Evolutionary conservation across 495 filamentous ascomycete genomes (phyloP).

Genomic region (Hypoxylon fuscum): DNA sequence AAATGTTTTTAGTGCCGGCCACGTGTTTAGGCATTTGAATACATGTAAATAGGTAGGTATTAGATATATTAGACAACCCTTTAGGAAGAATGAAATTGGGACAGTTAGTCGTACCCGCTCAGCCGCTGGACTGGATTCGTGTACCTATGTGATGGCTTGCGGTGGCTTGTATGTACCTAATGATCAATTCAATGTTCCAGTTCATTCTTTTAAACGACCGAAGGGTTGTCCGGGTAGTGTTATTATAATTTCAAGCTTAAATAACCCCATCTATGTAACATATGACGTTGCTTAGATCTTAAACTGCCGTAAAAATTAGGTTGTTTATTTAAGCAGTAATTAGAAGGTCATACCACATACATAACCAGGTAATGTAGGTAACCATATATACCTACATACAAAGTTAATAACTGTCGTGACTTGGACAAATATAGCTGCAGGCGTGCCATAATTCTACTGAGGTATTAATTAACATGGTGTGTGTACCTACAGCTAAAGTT

Average conservation of each 20-base stretch:
- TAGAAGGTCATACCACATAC: slow-evolving; percentile 17
- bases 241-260: slow-evolving; percentile 34
- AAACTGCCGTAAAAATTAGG: slow-evolving; percentile 35
- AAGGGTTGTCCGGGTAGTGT: slow-evolving; percentile 43
- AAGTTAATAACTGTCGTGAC: slow-evolving; percentile 11
- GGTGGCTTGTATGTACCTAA: slow-evolving; percentile 42
- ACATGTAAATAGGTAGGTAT: slow-evolving; percentile 9
- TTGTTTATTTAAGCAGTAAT: slow-evolving; percentile 35
- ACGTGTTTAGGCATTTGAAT: slow-evolving; percentile 38
- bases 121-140: slow-evolving; percentile 30
- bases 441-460: slow-evolving; percentile 7
- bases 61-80: too few relatives aligned
- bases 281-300: slow-evolving; percentile 35
- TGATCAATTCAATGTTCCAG: slow-evolving; percentile 35
- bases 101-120: not conserved
- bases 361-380: not conserved
- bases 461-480: too few relatives aligned
- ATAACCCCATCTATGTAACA: slow-evolving; percentile 28
- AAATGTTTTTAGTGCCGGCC: slow-evolving; percentile 20
- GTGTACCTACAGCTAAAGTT: slow-evolving; percentile 11
- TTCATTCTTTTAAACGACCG: slow-evolving; percentile 43
- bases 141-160: slow-evolving; percentile 15
- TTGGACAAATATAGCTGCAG: slow-evolving; percentile 29
- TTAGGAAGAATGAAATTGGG: too few relatives aligned
- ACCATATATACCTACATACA: too few relatives aligned